Evolutionary conservation across 2,329 filamentous ascomycete species (phyloP), one percentile per base, ranked within the genome.

Genomic region (Cercospora citrullina): DNA sequence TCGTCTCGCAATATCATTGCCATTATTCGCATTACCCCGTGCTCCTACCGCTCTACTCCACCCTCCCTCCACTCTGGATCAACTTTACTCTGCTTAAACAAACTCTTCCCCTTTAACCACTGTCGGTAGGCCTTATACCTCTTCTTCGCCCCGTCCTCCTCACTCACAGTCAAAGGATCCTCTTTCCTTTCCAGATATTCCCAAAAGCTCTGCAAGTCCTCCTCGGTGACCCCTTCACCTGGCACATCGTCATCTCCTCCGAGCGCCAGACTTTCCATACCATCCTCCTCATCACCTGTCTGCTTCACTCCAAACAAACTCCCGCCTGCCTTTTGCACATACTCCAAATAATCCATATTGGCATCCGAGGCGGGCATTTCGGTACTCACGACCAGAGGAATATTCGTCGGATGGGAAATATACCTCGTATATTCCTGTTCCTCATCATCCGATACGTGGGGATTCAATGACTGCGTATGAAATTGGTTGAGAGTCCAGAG

Each of bases 71-170:
- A 84, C 76, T 85, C 83, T 1, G 83, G 83, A 80, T 85, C 83
- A 45, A 84, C 81, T 73, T 84, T 85, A 69, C 83, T 84, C 84
- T 97, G 94, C 81, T 98, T 98, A 79, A 98, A 98, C 75, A 98
- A 86, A 75, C 93, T 97, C 83, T 97, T 98, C 18, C 94, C 94
- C 70, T 89, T 69, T 76, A 99, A 84, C 94, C 95, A 99, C 81
- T 97, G 96, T 75, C 90, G 84, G 80, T 99, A 99, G 9, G 94
- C 92, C 81, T 97, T 98, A 80, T 99, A 99, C 73, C 95, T 85
- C 85, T 98, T 97, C 86, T 96, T 98, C 48, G 87, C 86, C 57
- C 89, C 86, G 79, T 98, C 95, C 75, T 96, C 94, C 55, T 94
- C 90, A 1, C 89, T 90, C 14, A 98, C 94, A 2, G 92, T 96